Evolutionary conservation across 331 rosid species (phyloP).

Genomic region (Malus hybrid): DNA sequence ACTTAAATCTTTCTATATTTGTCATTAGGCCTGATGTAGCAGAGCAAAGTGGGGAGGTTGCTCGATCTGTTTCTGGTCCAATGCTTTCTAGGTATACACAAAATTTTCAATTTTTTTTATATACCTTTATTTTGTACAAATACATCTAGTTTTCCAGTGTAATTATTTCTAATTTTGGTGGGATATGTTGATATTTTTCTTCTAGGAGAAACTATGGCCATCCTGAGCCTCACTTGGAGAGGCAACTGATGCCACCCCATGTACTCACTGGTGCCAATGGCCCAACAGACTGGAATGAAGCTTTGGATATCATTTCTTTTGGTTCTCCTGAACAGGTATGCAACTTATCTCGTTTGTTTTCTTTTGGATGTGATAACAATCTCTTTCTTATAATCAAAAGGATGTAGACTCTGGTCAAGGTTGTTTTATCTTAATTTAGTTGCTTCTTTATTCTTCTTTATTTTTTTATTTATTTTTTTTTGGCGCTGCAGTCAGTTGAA

Average conservation of each 20-base stretch:
- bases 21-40: conserved; percentile 68
- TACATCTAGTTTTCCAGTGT: neutral
- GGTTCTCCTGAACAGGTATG: conserved; percentile 96
- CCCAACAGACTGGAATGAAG: conserved; percentile 97
- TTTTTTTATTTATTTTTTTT: neutral
- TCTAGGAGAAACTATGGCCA: conserved; percentile 62
- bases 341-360: neutral
- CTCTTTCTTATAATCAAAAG: neutral
- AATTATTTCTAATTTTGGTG: neutral
- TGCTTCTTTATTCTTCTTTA: neutral
- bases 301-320: conserved; percentile 79
- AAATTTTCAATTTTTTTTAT: neutral
- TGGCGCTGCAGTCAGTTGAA: conserved; percentile 65
- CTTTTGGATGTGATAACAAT: neutral
- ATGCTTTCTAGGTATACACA: conserved; percentile 37
- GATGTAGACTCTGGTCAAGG: neutral
- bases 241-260: conserved; percentile 44
- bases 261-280: conserved; percentile 48
- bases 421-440: neutral
- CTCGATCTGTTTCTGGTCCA: conserved; percentile 69
- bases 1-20: neutral
- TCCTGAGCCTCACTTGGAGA: conserved; percentile 59
- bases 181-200: conserved; percentile 6
- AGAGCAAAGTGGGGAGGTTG: conserved; percentile 88
- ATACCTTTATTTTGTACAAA: neutral